Conservation (phyloP, 2,329 filamentous ascomycete genomes). For the Allantophomopsis cytisporea region DNA sequence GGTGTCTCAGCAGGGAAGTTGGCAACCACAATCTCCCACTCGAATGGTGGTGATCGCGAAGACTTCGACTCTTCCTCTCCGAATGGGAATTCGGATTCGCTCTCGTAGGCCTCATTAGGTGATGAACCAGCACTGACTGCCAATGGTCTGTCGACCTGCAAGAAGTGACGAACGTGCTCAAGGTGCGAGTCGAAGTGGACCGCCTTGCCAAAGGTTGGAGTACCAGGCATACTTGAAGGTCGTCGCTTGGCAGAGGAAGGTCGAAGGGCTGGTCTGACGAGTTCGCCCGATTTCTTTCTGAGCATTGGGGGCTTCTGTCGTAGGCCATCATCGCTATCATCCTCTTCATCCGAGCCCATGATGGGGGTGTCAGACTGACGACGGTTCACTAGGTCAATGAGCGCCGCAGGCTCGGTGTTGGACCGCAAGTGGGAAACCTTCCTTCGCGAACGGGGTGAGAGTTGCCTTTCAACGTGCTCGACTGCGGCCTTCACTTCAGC, state of each 20-base stretch:
- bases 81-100: conserved; percentile 84
- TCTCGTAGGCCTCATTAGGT: conserved; percentile 77
- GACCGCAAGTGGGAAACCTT: conserved; percentile 17
- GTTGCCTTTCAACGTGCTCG: conserved; percentile 6
- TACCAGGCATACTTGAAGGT: conserved; percentile 94
- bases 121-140: conserved; percentile 92
- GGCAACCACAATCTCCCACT: conserved; percentile 77
- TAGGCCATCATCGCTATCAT: conserved; percentile 35
- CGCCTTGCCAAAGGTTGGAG: conserved; percentile 86
- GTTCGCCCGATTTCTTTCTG: conserved; percentile 94
- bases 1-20: conserved; percentile 67
- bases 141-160: conserved; percentile 87
- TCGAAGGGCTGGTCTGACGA: conserved; percentile 84
- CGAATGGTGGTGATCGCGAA: conserved; percentile 37
- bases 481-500: conserved; percentile 13
- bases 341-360: conserved; percentile 45
- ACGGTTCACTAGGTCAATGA: conserved; percentile 21
- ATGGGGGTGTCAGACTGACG: conserved; percentile 35
- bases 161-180: conserved; percentile 90
- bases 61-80: conserved; percentile 27
- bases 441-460: conserved; percentile 5
- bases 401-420: conserved; percentile 32
- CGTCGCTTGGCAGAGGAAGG: conserved; percentile 59
- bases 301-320: conserved; percentile 78
- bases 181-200: conserved; percentile 98